Base-by-base conservation (phyloP, 1,284 basidiomycete species). In the Mycosarcoma maydis region DNA sequence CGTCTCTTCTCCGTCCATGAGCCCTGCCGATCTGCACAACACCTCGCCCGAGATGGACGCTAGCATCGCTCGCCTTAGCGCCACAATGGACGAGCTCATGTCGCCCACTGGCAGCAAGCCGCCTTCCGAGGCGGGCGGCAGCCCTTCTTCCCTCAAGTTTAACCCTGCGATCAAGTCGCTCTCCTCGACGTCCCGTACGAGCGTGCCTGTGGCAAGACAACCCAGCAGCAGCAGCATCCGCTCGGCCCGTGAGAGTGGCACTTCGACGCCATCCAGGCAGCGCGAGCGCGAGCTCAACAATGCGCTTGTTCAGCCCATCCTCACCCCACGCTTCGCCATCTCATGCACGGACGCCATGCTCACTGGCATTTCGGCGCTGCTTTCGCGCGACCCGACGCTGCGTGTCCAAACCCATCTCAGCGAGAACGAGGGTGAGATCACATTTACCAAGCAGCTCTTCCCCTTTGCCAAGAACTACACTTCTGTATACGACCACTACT, bases 281-380 rank as follows among this genome's bases (percentile, higher is more conserved):
- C 56, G 61, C 24, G 67, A 71, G 38, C 64, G 64, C 34, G 70
- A 71, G 26, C 40, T 65, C 16, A 54, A 47, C 24, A 48, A 61
- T 19, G 64, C 73, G 10, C 70, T 94, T 16, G 90, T 98, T 6
- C 90, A 91, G 57, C 94, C 94, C 0, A 88, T 95, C 77, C 84
- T 98, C 39, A 98, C 95, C 0, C 95, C 95, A 17, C 90, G 94
- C 17, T 98, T 98, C 82, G 94, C 95, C 24, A 90, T 98, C 66
- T 89, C 90, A n/a, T 95, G 92, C 82, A 89, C 92, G 0, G 82
- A 86, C 13, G 85, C 87, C n/a, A 87, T 96, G 32, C 86, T 98
- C 41, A 51, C 77, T 1, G 83, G 84, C 7, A 85, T 98, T 9
- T 89, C 90, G 14, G 75, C 85, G 3, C 83, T 94, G 36, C 71